Percentiles rank a stretch among this genome's conserved stretches.
These are phyloP conservation scores for Linaria vulgaris DNA, from an alignment of 257 asterid species.

Conservation along the genomic window DNA sequence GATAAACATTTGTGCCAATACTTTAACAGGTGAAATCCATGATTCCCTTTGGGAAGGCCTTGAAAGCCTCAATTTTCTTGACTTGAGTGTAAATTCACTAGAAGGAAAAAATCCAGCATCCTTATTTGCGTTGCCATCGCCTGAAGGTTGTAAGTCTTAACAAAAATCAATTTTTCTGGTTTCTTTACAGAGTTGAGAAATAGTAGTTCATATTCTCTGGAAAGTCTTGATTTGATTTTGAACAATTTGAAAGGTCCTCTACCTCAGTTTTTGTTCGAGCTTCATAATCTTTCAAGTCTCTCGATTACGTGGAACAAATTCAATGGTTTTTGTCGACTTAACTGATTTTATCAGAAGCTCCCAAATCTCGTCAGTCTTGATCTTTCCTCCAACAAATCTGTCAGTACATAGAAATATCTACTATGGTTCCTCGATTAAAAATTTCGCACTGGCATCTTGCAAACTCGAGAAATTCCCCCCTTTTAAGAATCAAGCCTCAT, in stretches of 20 bases:
- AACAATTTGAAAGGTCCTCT: conserved; percentile 24
- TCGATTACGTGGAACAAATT: not conserved
- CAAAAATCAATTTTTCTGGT: conserved; percentile 44
- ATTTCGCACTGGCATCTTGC: conserved; percentile 2
- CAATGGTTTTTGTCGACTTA: not conserved
- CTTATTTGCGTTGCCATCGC: conserved; percentile 44
- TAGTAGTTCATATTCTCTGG: conserved; percentile 28
- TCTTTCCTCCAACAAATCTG: conserved; percentile 17
- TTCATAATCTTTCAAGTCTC: not conserved
- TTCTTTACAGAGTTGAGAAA: conserved; percentile 16
- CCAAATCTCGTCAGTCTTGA: conserved; percentile 3
- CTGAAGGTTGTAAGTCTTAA: conserved; percentile 31
- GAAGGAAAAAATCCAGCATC: conserved; percentile 42
- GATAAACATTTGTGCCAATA: conserved; percentile 28
- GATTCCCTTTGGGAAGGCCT: conserved; percentile 42
- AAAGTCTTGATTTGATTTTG: conserved; percentile 34
- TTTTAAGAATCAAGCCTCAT: conserved; percentile 38
- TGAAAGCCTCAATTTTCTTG: conserved; percentile 35
- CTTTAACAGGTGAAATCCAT: conserved; percentile 38
- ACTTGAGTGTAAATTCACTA: conserved; percentile 41
- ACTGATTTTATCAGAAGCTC: conserved; percentile 6
- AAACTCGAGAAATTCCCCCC: conserved; percentile 31
- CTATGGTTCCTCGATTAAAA: not conserved
- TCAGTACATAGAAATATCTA: conserved; percentile 2
- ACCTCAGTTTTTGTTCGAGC: not conserved